Percentiles rank a stretch among this genome's conserved stretches.
These are phyloP conservation scores for Stereum hirsutum DNA, from an alignment of 1,284 basidiomycete species.

Conservation along the genomic window DNA sequence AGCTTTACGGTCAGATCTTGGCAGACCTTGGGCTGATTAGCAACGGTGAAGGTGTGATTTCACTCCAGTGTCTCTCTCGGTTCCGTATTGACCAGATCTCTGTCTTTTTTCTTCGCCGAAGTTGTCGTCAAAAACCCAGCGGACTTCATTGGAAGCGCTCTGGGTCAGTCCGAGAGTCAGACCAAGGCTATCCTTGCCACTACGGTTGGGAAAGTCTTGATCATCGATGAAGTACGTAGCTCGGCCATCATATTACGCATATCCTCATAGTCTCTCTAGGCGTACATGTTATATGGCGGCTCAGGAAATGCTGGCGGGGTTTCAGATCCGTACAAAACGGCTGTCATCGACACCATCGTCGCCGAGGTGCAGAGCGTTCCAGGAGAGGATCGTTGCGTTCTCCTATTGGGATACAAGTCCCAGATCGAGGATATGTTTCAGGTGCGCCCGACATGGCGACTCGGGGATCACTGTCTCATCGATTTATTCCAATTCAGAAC, in stretches of 20 bases:
- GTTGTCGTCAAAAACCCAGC: slow-evolving; percentile 58
- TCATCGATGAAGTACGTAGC: slow-evolving; percentile 50
- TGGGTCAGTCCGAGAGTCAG: slow-evolving; percentile 53
- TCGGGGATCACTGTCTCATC: too few species aligned
- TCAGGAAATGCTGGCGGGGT: slow-evolving; percentile 25
- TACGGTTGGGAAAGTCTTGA: slow-evolving; percentile 51
- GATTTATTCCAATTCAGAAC: too few species aligned
- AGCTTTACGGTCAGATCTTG: slow-evolving; percentile 51
- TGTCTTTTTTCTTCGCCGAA: slow-evolving; percentile 15
- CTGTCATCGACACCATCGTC: slow-evolving; percentile 65
- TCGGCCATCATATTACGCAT: slow-evolving; percentile 8
- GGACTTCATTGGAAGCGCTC: slow-evolving; percentile 44
- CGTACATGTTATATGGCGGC: slow-evolving; percentile 49
- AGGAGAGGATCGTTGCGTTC: slow-evolving; percentile 59
- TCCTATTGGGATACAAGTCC: slow-evolving; percentile 53
- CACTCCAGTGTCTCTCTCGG: neutral
- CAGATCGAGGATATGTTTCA: slow-evolving; percentile 67
- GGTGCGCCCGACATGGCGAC: too few species aligned
- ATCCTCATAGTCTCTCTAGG: slow-evolving; percentile 27
- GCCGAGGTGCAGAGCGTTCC: slow-evolving; percentile 60
- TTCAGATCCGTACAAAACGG: slow-evolving; percentile 55
- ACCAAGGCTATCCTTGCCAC: slow-evolving; percentile 51
- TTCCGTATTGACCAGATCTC: neutral
- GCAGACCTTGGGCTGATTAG: slow-evolving; percentile 50
- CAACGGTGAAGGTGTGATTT: slow-evolving; percentile 51